Base-by-base conservation (phyloP, 2,329 filamentous ascomycete species). In the Colletotrichum paranaense region DNA sequence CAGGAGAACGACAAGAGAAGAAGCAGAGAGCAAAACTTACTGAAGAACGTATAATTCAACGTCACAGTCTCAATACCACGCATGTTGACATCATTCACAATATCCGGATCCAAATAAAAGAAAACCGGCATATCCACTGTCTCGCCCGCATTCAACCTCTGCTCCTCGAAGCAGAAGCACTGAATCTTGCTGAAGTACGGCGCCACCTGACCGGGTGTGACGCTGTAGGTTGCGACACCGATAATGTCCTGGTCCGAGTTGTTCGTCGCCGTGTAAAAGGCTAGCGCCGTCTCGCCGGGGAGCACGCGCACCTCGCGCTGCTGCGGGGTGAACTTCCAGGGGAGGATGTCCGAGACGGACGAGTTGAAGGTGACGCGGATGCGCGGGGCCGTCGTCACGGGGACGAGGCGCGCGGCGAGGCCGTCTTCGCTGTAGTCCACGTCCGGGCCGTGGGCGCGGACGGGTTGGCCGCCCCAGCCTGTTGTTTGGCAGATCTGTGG, bases 141-240 rank as follows among this genome's bases (percentile, higher is more conserved):
- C 88, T 99, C 97, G 57, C 96, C 95, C 6, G 95, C 95, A 81
- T 97, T 96, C 76, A 99, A 84, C 74, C 97, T 89, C 88, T 99
- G 97, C 84, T 95, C 96, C 86, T 99, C 97, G 79, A 99, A 99
- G 84, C 97, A 99, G 84, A 99, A 99, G 81, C 97, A 99, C 84
- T 99, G 97, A 58, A 99, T 99, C 89, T 99, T 99, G 90, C 94
- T 97, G 81, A 99, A 99, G 83, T 99, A 99, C 1, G 95, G 95
- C 56, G 97, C 96, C 57, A 97, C 95, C 84, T 99, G 97, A 4
- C 91, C 97, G 0, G 97, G 97, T 3, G 96, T 98, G 35, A 99
- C 97, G 80, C 94, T 97, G 84, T 99, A 99, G 8, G 97, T 99
- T 12, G 97, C 97, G 56, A 99, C 95, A 60, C 97, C 97, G 79